Base-by-base conservation (phyloP, 2,329 filamentous ascomycete genomes). In the Phoma sp. region DNA sequence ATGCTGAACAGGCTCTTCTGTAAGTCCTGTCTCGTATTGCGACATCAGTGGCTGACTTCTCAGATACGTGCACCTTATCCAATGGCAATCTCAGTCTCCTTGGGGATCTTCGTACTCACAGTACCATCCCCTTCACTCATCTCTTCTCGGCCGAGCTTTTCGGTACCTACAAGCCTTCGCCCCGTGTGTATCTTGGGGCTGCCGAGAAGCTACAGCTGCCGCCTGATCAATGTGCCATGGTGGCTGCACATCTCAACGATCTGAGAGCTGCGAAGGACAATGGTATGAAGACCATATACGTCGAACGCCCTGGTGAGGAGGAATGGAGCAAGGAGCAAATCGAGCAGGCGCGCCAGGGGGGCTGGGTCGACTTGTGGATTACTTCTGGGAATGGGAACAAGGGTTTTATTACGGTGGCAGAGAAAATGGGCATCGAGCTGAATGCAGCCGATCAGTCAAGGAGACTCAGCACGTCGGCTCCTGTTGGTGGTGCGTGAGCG, bases 71-170 rank as follows among this genome's bases (percentile, higher is more conserved):
- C 33, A 91, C 88, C 0, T 77, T 93, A 21, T 91, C 87, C 23
- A 95, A 95, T 69, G 91, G 89, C 29, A 93, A 93, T 69, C 68
- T 80, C 2, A 76, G 79, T 1, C 77, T 93, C n/a, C 78, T 93
- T 36, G 68, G 76, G 2, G 90, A 93, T 67, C 79, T 95, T 42
- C 75, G 83, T 42, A 68, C 75, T 43, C 79, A 84, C 62, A 87
- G 83, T 1, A 72, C 74, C 4, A 80, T 93, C 43, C 81, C 81
- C 0, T 93, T 92, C 65, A 79, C 80, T 18, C 75, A 80, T 47
- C 64, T 92, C 32, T 78, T 88, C 54, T 90, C 86, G 7, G 84
- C 86, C 0, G 89, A 90, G 73, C 82, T 87, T 59, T 93, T 93
- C 68, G 77, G 80, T 37, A 85, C 84, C 0, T 95, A 93, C 73